These are phyloP conservation scores for Phytopythium kandeliae DNA, from an alignment of 352 stramenopile genomes.

Conservation along the genomic window DNA sequence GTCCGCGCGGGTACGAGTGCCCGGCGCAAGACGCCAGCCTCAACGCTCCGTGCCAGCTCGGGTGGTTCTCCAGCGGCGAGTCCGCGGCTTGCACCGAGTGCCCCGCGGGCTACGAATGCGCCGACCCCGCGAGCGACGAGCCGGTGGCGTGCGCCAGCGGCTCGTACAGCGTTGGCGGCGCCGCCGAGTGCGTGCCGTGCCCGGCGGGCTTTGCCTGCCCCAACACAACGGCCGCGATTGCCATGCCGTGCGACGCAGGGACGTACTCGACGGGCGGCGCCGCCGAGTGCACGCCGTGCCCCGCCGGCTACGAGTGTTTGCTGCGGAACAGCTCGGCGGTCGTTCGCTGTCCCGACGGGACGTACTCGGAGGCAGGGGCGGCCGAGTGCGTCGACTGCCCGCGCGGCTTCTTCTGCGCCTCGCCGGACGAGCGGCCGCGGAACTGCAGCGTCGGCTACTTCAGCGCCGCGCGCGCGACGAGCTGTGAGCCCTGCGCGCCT, in stretches of 20 bases:
- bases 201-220: constrained; percentile 71
- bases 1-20: constrained; percentile 48
- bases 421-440: constrained; percentile 50
- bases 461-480: constrained; percentile 57
- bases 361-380: constrained; percentile 56
- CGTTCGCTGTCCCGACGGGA: constrained; percentile 48
- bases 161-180: constrained; percentile 50
- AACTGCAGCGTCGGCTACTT: constrained; percentile 79
- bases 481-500: constrained; percentile 60
- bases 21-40: constrained; percentile 36
- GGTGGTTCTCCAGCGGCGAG: constrained; percentile 29
- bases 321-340: constrained; percentile 56
- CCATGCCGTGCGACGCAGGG: constrained; percentile 42
- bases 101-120: constrained; percentile 48
- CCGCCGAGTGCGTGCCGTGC: constrained; percentile 52
- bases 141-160: constrained; percentile 41
- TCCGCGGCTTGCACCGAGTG: constrained; percentile 59
- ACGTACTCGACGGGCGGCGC: constrained; percentile 49
- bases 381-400: constrained; percentile 69
- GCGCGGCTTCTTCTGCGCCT: constrained; percentile 76
- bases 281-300: constrained; percentile 57
- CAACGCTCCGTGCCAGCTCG: constrained; percentile 36
- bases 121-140: constrained; percentile 22
- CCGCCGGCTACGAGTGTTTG: constrained; percentile 73
- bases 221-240: constrained; percentile 37